A percentile compares a stretch with the other conserved stretches of the same genome.
These are phyloP conservation scores for Onygenales sp. DNA, from an alignment of 2,329 filamentous ascomycete genomes.

Conservation along the genomic window DNA sequence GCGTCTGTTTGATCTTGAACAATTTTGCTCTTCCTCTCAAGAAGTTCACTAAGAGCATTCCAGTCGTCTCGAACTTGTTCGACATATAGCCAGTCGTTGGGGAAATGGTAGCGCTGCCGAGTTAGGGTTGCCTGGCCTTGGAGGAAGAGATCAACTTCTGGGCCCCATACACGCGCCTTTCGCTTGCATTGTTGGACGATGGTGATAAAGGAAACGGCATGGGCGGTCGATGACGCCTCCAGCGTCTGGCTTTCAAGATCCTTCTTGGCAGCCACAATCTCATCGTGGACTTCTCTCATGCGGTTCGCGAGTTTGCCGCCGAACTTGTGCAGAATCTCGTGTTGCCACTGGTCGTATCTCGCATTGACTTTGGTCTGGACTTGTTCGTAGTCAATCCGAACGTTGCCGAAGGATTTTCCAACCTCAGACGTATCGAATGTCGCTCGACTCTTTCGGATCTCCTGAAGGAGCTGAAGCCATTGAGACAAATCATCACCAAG, in stretches of 20 bases:
- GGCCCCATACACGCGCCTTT: constrained; percentile 87
- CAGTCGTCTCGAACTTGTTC: constrained; percentile 96
- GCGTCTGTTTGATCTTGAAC: constrained; percentile 95
- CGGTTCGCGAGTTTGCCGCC: constrained; percentile 77
- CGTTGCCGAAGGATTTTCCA: constrained; percentile 82
- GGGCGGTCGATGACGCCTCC: constrained; percentile 88
- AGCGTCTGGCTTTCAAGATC: constrained; percentile 87
- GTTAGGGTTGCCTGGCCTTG: constrained; percentile 89
- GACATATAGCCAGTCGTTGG: constrained; percentile 86
- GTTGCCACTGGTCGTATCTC: constrained; percentile 99
- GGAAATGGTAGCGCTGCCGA: constrained; percentile 88
- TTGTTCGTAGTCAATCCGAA: constrained; percentile 95
- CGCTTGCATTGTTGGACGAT: constrained; percentile 94
- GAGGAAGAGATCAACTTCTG: constrained; percentile 90
- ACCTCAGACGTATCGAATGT: constrained; percentile 98
- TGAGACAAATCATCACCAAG: constrained; percentile 83
- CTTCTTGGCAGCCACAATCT: constrained; percentile 80
- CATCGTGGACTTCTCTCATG: constrained; percentile 85
- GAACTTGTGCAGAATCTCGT: constrained; percentile 92
- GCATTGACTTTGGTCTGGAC: constrained; percentile 98
- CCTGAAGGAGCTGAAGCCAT: constrained; percentile 93
- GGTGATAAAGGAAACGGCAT: constrained; percentile 97
- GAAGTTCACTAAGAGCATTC: constrained; percentile 83
- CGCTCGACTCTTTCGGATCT: constrained; percentile 87
- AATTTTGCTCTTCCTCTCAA: constrained; percentile 86